Percentiles rank a stretch among this genome's conserved stretches.
phyloP scores from a whole-genome alignment of 1,284 basidiomycete species.

The Fomitopsis betulina region DNA sequence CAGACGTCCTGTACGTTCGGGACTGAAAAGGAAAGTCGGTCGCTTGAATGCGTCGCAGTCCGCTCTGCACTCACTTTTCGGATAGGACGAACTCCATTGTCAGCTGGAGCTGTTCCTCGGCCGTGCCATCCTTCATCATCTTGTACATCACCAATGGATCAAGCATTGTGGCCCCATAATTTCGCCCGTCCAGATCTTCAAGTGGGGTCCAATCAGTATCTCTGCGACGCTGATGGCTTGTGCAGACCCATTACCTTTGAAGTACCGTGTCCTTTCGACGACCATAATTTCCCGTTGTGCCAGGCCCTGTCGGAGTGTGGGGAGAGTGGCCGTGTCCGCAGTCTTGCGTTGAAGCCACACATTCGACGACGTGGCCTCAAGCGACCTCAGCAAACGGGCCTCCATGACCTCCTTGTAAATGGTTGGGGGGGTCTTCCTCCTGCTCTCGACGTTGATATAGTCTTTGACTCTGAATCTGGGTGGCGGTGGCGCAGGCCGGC shows the following conservation, averaged over 20 bases:
- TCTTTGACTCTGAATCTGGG: not conserved
- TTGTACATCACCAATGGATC: not conserved
- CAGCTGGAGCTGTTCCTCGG: not conserved
- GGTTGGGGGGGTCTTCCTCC: not conserved
- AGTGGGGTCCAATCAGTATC: not conserved
- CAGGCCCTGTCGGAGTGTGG: not conserved
- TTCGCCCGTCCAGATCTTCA: not conserved
- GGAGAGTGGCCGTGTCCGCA: not conserved
- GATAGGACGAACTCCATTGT: not conserved
- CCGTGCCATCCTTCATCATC: not conserved
- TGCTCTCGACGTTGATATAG: not conserved
- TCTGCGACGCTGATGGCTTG: not conserved
- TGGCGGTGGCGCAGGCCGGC: not conserved
- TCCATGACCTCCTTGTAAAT: not conserved
- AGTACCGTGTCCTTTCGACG: not conserved
- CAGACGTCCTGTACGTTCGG: not conserved
- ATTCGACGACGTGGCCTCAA: not conserved
- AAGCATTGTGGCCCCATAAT: constrained; percentile 1
- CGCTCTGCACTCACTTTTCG: not conserved
- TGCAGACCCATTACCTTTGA: not conserved
- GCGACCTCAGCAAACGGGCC: not conserved
- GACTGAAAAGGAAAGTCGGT: not conserved
- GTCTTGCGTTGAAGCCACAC: not conserved
- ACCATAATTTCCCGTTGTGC: not conserved
- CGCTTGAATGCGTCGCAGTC: no score